Evolutionary conservation across 306 rosid species (phyloP).

Genomic region (Nissolia schottii): DNA sequence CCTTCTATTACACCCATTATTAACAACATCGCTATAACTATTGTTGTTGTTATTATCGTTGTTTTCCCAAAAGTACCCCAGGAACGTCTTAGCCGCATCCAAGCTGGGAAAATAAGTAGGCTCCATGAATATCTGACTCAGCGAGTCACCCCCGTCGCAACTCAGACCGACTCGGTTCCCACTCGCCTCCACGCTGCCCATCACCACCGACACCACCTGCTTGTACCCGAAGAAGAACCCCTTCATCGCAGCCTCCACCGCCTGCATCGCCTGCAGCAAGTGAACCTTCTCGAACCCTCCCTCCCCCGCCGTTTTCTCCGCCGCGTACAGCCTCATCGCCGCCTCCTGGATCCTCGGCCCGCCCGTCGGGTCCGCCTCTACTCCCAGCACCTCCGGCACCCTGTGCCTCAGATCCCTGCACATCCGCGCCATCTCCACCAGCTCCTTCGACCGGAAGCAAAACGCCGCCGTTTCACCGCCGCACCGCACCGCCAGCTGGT

Average conservation of each 20-base stretch:
- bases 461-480: conserved; percentile 55
- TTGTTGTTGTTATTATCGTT: not conserved
- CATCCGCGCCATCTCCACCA: conserved; percentile 55
- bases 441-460: conserved; percentile 64
- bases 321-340: conserved; percentile 71
- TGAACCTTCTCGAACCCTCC: conserved; percentile 49
- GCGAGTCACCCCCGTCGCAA: conserved; percentile 57
- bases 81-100: conserved; percentile 92
- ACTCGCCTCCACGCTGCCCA: conserved; percentile 78
- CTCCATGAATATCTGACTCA: conserved; percentile 71
- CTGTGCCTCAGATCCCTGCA: conserved; percentile 70
- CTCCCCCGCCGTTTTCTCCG: conserved; percentile 27
- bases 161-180: conserved; percentile 64
- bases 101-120: conserved; percentile 89
- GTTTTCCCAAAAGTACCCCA: conserved; percentile 48
- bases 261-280: conserved; percentile 70
- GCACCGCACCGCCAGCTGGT: conserved; percentile 35
- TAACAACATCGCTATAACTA: no score
- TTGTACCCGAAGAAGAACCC: conserved; percentile 72
- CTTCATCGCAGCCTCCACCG: conserved; percentile 68
- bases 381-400: conserved; percentile 66
- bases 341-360: conserved; percentile 93
- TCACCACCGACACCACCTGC: conserved; percentile 62
- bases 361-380: conserved; percentile 80
- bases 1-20: not conserved